These are phyloP conservation scores for Penicillium sp. DNA, from an alignment of 2,329 filamentous ascomycete genomes.

Conservation along the genomic window DNA sequence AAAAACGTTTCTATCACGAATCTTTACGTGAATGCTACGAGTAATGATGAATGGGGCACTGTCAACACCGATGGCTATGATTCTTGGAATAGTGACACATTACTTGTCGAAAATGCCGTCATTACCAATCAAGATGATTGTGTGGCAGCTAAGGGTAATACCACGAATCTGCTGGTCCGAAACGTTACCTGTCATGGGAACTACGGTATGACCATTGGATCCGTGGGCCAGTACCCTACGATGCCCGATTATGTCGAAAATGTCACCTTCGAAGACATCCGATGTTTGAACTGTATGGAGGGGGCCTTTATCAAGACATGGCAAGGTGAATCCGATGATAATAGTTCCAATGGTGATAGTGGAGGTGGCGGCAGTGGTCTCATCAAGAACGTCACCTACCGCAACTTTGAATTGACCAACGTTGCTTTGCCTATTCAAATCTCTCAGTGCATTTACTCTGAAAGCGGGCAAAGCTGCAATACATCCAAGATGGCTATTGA, in stretches of 20 bases:
- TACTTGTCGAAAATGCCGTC: constrained; percentile 50
- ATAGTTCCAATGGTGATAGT: constrained; percentile 22
- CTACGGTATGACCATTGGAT: constrained; percentile 41
- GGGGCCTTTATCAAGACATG: constrained; percentile 29
- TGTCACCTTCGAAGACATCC: constrained; percentile 37
- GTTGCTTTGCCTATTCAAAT: constrained; percentile 26
- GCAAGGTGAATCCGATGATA: constrained; percentile 17
- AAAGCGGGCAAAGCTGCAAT: constrained; percentile 35
- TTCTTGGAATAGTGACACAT: constrained; percentile 52
- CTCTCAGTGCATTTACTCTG: constrained; percentile 28
- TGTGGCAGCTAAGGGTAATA: constrained; percentile 44
- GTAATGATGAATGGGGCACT: constrained; percentile 46
- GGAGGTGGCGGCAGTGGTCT: constrained; percentile 25
- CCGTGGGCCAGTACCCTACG: constrained; percentile 40
- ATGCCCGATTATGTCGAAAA: constrained; percentile 40
- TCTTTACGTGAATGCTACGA: constrained; percentile 53
- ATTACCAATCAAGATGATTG: constrained; percentile 39
- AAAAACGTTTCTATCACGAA: constrained; percentile 55
- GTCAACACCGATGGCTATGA: constrained; percentile 55
- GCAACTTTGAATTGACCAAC: constrained; percentile 25
- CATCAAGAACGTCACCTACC: constrained; percentile 24
- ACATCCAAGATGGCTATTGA: constrained; percentile 44
- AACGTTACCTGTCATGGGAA: constrained; percentile 42
- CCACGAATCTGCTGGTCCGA: constrained; percentile 40
- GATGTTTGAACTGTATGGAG: constrained; percentile 19